Conservation (phyloP, 2,329 filamentous ascomycete species). For the Diaporthe sp. region DNA sequence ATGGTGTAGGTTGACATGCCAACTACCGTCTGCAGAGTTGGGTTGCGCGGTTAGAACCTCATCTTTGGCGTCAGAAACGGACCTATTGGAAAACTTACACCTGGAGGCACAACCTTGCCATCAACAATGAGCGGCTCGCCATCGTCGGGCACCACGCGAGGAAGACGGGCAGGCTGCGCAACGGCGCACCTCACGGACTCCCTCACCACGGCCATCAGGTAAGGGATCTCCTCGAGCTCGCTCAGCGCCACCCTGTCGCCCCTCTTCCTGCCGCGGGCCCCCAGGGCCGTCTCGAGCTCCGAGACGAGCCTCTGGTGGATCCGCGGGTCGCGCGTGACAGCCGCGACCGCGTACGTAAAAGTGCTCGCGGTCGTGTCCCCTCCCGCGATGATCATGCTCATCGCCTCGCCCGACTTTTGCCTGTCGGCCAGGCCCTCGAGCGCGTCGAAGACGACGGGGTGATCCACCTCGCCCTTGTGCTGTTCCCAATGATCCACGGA, state of each 20-base stretch:
- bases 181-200: not conserved
- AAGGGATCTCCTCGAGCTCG: not conserved
- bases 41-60: too few relatives aligned
- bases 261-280: not conserved
- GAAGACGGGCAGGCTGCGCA: not conserved
- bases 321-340: not conserved
- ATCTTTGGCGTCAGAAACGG: too few relatives aligned
- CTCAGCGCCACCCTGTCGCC: not conserved
- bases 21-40: not conserved
- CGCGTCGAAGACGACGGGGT: not conserved
- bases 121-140: not conserved
- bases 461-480: not conserved
- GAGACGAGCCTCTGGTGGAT: not conserved
- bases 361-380: not conserved
- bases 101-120: not conserved
- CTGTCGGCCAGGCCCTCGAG: not conserved
- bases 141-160: not conserved
- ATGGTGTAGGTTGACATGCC: not conserved
- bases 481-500: not conserved
- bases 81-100: not conserved
- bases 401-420: not conserved
- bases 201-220: constrained; percentile 2
- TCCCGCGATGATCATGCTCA: not conserved
- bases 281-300: not conserved
- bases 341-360: not conserved